A percentile compares a stretch with the other conserved stretches of the same genome.
phyloP scores from a whole-genome alignment of 192 early-diverging fungal species.

The Coemansia sp. region DNA sequence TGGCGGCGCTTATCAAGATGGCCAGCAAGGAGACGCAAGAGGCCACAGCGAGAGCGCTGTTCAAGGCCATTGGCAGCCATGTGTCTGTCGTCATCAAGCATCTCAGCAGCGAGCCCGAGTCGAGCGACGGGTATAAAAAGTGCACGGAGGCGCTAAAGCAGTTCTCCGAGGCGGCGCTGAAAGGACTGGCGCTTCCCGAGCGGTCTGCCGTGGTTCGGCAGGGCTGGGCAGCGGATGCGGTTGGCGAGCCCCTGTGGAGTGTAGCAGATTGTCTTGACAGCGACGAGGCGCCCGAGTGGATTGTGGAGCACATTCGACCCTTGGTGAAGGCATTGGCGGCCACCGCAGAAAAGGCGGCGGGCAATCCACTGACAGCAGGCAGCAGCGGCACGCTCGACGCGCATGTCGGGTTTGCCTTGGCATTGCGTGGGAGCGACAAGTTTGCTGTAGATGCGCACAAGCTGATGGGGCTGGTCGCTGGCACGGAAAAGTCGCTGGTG shows the following conservation, averaged over 20 bases:
- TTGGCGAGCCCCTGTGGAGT: constrained; percentile 58
- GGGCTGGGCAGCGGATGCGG: constrained; percentile 59
- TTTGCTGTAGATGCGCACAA: constrained; percentile 22
- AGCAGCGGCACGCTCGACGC: constrained; percentile 62
- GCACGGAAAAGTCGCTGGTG: constrained; percentile 67
- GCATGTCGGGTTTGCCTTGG: constrained; percentile 59
- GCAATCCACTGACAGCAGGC: constrained; percentile 56
- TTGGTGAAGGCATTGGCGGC: constrained; percentile 52
- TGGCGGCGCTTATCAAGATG: constrained; percentile 66
- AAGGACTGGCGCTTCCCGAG: constrained; percentile 58
- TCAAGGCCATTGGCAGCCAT: constrained; percentile 62
- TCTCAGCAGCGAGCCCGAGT: background rate
- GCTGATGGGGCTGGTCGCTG: constrained; percentile 29
- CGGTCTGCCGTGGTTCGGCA: constrained; percentile 60
- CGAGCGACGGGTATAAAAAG: constrained; percentile 10
- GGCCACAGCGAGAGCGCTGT: constrained; percentile 57
- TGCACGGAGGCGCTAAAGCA: constrained; percentile 37
- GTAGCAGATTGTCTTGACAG: background rate
- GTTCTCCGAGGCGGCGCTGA: constrained; percentile 50
- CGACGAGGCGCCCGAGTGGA: constrained; percentile 1
- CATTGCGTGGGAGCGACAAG: constrained; percentile 25
- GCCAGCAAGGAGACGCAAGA: constrained; percentile 77
- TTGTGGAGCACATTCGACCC: constrained; percentile 26
- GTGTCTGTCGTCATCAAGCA: constrained; percentile 43
- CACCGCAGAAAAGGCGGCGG: constrained; percentile 57